phyloP scores from a whole-genome alignment of 345 rosid genomes.

The Psidium friedrichsthalianum region DNA sequence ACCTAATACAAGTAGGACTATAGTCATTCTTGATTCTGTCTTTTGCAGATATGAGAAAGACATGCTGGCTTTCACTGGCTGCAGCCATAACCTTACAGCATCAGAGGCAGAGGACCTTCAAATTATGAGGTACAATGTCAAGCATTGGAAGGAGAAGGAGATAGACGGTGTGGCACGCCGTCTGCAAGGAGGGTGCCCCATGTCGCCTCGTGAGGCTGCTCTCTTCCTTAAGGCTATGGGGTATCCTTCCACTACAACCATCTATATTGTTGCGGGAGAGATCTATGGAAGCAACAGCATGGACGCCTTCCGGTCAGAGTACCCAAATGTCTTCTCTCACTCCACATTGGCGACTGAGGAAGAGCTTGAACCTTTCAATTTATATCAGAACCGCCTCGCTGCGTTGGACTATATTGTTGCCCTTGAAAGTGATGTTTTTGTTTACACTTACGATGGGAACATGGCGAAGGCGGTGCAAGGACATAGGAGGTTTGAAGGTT shows the following conservation, averaged over 20 bases:
- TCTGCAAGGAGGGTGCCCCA: conserved; percentile 86
- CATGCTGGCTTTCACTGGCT: conserved; percentile 98
- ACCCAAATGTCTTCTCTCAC: conserved; percentile 79
- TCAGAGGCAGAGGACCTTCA: conserved; percentile 70
- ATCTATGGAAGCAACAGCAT: conserved; percentile 77
- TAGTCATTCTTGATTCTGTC: not conserved
- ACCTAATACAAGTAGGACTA: not conserved
- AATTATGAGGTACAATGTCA: conserved; percentile 62
- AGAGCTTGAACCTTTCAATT: conserved; percentile 64
- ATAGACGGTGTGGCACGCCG: conserved; percentile 61
- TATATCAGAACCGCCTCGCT: conserved; percentile 85
- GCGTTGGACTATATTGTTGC: conserved; percentile 89
- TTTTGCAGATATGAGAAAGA: conserved; percentile 89
- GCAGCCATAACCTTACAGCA: conserved; percentile 77
- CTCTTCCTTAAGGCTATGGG: conserved; percentile 92
- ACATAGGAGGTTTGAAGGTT: conserved; percentile 79
- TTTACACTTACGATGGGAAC: conserved; percentile 88
- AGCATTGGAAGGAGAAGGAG: conserved; percentile 99
- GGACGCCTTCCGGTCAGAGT: conserved; percentile 62
- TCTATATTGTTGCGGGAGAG: conserved; percentile 91
- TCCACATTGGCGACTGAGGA: conserved; percentile 66
- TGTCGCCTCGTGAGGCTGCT: conserved; percentile 98
- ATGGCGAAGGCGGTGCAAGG: conserved; percentile 99
- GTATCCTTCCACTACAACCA: conserved; percentile 69
- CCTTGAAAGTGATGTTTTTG: conserved; percentile 86